Evolutionary conservation across 169 alveolate species (phyloP).

Genomic region (Plasmodium gonderi): DNA sequence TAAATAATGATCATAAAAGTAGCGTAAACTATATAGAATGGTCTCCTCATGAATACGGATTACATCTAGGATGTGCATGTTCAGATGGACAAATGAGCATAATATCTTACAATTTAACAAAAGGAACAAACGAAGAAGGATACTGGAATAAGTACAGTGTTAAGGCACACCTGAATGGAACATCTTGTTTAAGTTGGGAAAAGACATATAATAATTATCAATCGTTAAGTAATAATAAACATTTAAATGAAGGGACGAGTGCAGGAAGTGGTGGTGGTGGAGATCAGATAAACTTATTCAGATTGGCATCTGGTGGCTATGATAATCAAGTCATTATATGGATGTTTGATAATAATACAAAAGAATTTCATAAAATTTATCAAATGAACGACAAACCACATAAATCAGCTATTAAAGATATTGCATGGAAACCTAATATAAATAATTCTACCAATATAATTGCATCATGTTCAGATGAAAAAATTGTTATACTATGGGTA

Average conservation of each 20-base stretch:
- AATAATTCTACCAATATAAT: slow-evolving; percentile 79
- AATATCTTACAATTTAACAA: slow-evolving; percentile 59
- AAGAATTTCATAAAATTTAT: slow-evolving; percentile 74
- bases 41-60: slow-evolving; percentile 90
- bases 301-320: slow-evolving; percentile 90
- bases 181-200: slow-evolving; percentile 86
- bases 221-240: slow-evolving; percentile 41
- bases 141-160: slow-evolving; percentile 82
- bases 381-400: slow-evolving; percentile 80
- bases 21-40: slow-evolving; percentile 86
- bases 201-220: slow-evolving; percentile 82
- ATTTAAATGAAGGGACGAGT: slow-evolving; percentile 44
- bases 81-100: slow-evolving; percentile 83
- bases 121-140: slow-evolving; percentile 71
- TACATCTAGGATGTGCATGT: slow-evolving; percentile 85
- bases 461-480: slow-evolving; percentile 85
- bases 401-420: slow-evolving; percentile 89
- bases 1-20: slow-evolving; percentile 81
- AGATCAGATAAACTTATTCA: slow-evolving; percentile 73
- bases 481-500: slow-evolving; percentile 79
- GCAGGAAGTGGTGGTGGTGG: neutral
- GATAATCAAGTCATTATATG: slow-evolving; percentile 89
- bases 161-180: slow-evolving; percentile 87
- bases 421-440: slow-evolving; percentile 90
- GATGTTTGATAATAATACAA: slow-evolving; percentile 82